Evolutionary conservation across 2,329 filamentous ascomycete species (phyloP).

Genomic region (Grosmannia penicillata): DNA sequence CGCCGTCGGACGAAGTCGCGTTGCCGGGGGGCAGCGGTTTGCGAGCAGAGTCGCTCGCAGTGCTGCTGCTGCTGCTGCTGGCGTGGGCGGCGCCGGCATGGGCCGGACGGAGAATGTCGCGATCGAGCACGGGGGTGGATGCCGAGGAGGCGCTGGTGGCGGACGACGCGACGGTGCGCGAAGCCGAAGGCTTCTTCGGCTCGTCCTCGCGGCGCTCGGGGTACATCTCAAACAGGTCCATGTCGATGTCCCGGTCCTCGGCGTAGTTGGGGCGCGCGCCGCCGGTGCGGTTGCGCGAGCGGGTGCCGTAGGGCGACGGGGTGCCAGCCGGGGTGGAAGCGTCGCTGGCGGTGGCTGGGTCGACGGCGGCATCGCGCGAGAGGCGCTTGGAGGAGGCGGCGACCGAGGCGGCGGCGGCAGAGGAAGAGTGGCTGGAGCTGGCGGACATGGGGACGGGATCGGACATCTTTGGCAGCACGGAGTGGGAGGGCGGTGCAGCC

Average conservation of each 20-base stretch:
- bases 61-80: neutral
- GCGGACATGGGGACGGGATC: conserved; percentile 11
- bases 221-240: conserved; percentile 64
- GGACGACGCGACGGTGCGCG: conserved; percentile 13
- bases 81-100: too few relatives aligned
- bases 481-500: conserved; percentile 13
- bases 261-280: conserved; percentile 83
- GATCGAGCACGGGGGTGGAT: conserved; percentile 4
- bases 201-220: conserved; percentile 40
- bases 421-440: neutral
- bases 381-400: conserved; percentile 26
- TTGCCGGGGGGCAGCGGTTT: conserved; percentile 9
- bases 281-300: conserved; percentile 76
- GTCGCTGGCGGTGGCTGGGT: neutral
- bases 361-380: conserved; percentile 28
- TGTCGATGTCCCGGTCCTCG: conserved; percentile 80
- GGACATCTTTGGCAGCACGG: conserved; percentile 17
- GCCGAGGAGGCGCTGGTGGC: neutral
- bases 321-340: conserved; percentile 17
- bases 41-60: conserved; percentile 5
- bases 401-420: conserved; percentile 16
- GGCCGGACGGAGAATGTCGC: conserved; percentile 7
- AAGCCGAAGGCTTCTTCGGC: conserved; percentile 39
- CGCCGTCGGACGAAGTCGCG: conserved; percentile 12
- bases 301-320: conserved; percentile 72